Evolutionary conservation across 169 alveolate genomes (phyloP).

Genomic region (Sarcocystis neurona): DNA sequence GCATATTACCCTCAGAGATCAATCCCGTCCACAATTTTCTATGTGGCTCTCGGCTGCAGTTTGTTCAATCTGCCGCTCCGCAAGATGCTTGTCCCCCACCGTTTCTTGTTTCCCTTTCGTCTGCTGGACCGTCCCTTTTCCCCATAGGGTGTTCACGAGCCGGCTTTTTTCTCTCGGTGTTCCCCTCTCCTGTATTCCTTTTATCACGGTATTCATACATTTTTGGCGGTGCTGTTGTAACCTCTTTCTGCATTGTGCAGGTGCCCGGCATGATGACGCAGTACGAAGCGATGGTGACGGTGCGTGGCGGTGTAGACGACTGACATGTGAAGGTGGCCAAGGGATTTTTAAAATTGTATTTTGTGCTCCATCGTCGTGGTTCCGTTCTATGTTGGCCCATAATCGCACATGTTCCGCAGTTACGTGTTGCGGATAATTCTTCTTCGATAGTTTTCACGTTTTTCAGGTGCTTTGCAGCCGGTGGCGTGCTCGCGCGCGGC

Average conservation of each 20-base stretch:
- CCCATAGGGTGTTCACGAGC: background rate
- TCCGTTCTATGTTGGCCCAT: too few species aligned
- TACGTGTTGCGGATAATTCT: too few species aligned
- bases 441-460: too few species aligned
- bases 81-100: background rate
- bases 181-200: background rate
- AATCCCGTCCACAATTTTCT: too few species aligned
- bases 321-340: too few species aligned
- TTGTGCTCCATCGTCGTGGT: too few species aligned
- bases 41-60: too few species aligned
- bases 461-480: too few species aligned
- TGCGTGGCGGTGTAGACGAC: constrained; percentile 45
- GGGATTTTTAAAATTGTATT: too few species aligned
- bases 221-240: background rate
- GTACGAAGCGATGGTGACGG: constrained; percentile 55
- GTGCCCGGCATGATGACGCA: constrained; percentile 58
- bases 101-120: background rate
- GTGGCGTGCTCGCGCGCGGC: too few species aligned
- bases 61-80: background rate
- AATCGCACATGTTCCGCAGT: too few species aligned
- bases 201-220: background rate
- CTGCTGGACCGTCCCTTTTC: background rate
- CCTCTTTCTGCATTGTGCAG: background rate
- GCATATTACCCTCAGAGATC: too few species aligned
- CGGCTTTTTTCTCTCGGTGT: background rate